A percentile compares a stretch with the other conserved stretches of the same genome.
Evolutionary conservation across 2,329 filamentous ascomycete species (phyloP).

Genomic region (Nemania sp.): DNA sequence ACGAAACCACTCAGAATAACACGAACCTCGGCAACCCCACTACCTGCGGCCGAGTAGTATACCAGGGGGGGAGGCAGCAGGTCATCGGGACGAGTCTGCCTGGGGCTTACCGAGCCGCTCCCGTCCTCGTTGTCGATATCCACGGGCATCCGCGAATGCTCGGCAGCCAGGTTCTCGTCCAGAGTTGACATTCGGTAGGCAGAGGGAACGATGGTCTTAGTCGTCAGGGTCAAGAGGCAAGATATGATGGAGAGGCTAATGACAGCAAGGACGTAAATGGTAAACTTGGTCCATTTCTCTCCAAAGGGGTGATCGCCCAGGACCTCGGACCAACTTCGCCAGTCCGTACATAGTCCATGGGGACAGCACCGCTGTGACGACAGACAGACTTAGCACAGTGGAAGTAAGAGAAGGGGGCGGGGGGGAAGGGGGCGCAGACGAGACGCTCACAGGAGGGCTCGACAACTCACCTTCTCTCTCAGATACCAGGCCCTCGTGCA

Average conservation of each 20-base stretch:
- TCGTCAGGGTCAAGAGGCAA: conserved; percentile 80
- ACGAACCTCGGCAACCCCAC: conserved; percentile 94
- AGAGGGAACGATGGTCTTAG: conserved; percentile 93
- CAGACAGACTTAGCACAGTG: conserved; percentile 25
- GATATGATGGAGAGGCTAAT: conserved; percentile 71
- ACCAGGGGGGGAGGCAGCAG: conserved; percentile 70
- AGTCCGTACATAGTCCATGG: conserved; percentile 59
- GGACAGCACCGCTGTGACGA: conserved; percentile 57
- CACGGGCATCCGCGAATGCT: conserved; percentile 47
- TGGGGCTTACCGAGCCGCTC: conserved; percentile 51
- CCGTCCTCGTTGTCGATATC: conserved; percentile 49
- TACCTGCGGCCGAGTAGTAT: conserved; percentile 94
- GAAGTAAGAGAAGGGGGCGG: background rate
- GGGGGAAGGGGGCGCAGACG: background rate
- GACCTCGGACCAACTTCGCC: conserved; percentile 60
- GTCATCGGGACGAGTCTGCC: conserved; percentile 30
- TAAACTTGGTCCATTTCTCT: conserved; percentile 72
- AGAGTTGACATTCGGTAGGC: conserved; percentile 84
- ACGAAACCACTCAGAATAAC: conserved; percentile 99
- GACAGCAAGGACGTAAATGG: conserved; percentile 74
- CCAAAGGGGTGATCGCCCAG: conserved; percentile 52
- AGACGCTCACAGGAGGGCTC: background rate
- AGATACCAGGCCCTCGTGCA: conserved; percentile 74
- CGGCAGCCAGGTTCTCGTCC: conserved; percentile 88
- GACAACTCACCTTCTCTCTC: conserved; percentile 64